Base-by-base conservation (phyloP, 2,329 filamentous ascomycete species). In the Lomentospora prolificans region DNA sequence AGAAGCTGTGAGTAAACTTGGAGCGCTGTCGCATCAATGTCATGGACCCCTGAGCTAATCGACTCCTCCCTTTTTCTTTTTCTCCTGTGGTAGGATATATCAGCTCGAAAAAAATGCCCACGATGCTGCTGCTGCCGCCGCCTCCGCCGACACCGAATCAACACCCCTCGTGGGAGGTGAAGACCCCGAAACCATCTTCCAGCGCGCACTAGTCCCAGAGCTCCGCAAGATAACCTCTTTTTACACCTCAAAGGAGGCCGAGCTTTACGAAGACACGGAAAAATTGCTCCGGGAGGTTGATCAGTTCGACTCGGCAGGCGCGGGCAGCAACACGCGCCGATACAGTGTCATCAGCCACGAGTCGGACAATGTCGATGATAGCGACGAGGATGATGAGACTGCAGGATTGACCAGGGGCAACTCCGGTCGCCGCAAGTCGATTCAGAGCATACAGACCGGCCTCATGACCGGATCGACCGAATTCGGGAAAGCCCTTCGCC, bases 171-270 rank as follows among this genome's bases (percentile, higher is more conserved):
- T 99, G 58, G 75, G 78, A 58, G 77, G 78, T 56, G 80, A 81
- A 57, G 86, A 95, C 58, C 86, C 90, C 12, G 91, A 97, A 67
- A 79, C 82, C 39, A 79, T 91, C 58, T 99, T 99, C 68, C 79
- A 80, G 61, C 84, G 84, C 60, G 85, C 90, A 41, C 80, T 99
- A 17, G 90, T 95, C 65, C 80, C 87, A 44, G 94, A 99, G 69
- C 75, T 99, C 53, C 91, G 97, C 66, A 97, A 97, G 76, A 90
- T 99, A 59, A 87, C 83, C 64, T 87, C 86, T 0, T 99, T 99
- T 69, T 97, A 94, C 70, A 80, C 85, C 59, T 73, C 89, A 59
- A 99, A 99, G 70, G 91, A 99, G 70, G 77, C 82, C 24, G 92
- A 97, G 68, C 84, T 99, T 12, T 83, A 87, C 58, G 84, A 86